Evolutionary conservation across 2,329 filamentous ascomycete genomes (phyloP), one percentile per base, ranked within the genome.

Genomic region (Cercospora sp.): DNA sequence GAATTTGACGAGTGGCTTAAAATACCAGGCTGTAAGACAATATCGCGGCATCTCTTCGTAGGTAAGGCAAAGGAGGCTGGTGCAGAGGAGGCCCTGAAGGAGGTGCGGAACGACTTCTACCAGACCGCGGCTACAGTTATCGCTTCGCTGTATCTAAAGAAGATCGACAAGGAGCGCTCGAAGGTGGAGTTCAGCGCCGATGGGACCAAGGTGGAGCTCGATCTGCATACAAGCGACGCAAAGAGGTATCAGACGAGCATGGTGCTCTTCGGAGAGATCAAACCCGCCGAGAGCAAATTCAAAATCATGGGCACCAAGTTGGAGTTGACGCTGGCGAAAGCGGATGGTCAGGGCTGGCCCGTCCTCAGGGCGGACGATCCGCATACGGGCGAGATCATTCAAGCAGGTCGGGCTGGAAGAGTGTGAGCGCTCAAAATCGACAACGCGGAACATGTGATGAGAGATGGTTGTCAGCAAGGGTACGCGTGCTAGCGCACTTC

Each of bases 1-100:
- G 95, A 99, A 78, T 99, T 99, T 80, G 94, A 99, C 79, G 91
- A 98, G 80, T 99, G 99, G 81, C 89, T 99, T 89, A 95, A 92
- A 81, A 94, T 99, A 68, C 89, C 91, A 74, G 95, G 95, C 1
- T 99, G 95, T 82, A 89, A 89, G 79, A 93, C 90, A 53, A 95
- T 94, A 81, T 83, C 85, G 53, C 85, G 87, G 69, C 95, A 99
- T 83, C 81, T 97, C 72, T 99, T 97, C 76, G 86, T 98, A 37
- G 91, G 91, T 3, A 85, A 88, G 73, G 88, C 87, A 74, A 92
- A 78, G 73, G 81, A 79, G 67, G 79, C 81, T 65, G 79, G 78
- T 45, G 87, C 85, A 1, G 92, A 97, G 81, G 93, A 97, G 81
- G 84, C 91, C 74, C 81, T 97, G 49, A 88, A 93, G 53, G 89